phyloP scores from a whole-genome alignment of 2,329 filamentous ascomycete genomes.

The Aspergillus sp. region DNA sequence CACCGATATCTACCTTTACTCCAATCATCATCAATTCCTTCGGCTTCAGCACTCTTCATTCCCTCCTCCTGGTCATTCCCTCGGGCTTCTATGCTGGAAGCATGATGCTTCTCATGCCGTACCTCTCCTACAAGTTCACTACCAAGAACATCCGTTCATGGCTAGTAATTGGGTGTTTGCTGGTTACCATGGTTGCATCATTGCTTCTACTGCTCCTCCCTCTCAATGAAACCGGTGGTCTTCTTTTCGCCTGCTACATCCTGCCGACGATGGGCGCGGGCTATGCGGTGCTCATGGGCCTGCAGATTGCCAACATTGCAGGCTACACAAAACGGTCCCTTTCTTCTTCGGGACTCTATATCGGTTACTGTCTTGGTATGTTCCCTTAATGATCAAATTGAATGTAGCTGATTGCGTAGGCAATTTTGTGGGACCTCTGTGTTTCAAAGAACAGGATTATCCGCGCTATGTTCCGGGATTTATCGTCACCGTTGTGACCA shows the following conservation, averaged over 20 bases:
- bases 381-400: background rate
- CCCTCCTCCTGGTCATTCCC: slow-evolving; percentile 45
- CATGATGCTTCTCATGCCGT: slow-evolving; percentile 42
- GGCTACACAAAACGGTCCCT: slow-evolving; percentile 54
- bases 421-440: slow-evolving; percentile 48
- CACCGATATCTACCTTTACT: slow-evolving; percentile 46
- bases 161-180: slow-evolving; percentile 42
- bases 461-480: slow-evolving; percentile 44
- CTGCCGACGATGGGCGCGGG: slow-evolving; percentile 47
- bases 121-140: slow-evolving; percentile 40
- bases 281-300: slow-evolving; percentile 53
- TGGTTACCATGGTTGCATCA: slow-evolving; percentile 43
- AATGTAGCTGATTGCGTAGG: slow-evolving; percentile 18
- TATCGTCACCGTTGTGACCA: slow-evolving; percentile 39
- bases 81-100: slow-evolving; percentile 40
- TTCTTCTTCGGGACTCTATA: slow-evolving; percentile 50
- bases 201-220: slow-evolving; percentile 49
- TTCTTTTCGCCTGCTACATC: slow-evolving; percentile 53
- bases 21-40: slow-evolving; percentile 49
- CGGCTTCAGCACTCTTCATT: slow-evolving; percentile 46
- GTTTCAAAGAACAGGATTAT: slow-evolving; percentile 43
- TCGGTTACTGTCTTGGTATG: slow-evolving; percentile 53
- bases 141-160: slow-evolving; percentile 30
- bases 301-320: slow-evolving; percentile 52
- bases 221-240: slow-evolving; percentile 40